Percentiles rank a stretch among this genome's conserved stretches.
Evolutionary conservation across 495 filamentous ascomycete genomes (phyloP).

Genomic region (Echria macrotheca): DNA sequence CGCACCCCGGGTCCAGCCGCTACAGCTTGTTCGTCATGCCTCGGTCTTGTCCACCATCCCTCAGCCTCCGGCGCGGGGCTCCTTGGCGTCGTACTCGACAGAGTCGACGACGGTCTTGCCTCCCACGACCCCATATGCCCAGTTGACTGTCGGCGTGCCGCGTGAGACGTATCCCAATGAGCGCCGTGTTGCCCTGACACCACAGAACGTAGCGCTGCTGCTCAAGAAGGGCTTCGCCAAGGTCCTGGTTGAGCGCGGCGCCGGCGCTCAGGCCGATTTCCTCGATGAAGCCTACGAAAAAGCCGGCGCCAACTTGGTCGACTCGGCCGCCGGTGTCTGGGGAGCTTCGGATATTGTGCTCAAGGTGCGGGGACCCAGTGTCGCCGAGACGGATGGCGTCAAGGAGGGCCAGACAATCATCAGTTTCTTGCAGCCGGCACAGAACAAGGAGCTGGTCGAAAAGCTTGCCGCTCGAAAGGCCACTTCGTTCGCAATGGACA

Average conservation of each 20-base stretch:
- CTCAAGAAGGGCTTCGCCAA: constrained; percentile 73
- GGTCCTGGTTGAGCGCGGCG: constrained; percentile 68
- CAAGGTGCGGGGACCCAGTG: constrained; percentile 68
- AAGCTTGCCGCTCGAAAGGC: constrained; percentile 57
- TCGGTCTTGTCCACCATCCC: constrained; percentile 27
- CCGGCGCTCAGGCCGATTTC: constrained; percentile 68
- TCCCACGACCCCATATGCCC: constrained; percentile 57
- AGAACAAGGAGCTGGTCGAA: constrained; percentile 65
- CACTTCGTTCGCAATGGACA: constrained; percentile 76
- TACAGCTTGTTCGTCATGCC: constrained; percentile 31
- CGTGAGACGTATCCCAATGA: constrained; percentile 66
- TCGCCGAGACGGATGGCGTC: constrained; percentile 56
- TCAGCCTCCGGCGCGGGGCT: not conserved
- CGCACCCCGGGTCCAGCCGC: constrained; percentile 14
- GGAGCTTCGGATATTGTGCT: constrained; percentile 66
- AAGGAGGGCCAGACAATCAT: constrained; percentile 62
- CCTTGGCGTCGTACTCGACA: constrained; percentile 25
- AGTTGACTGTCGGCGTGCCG: constrained; percentile 65
- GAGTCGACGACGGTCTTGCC: constrained; percentile 35
- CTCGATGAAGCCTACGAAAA: constrained; percentile 63
- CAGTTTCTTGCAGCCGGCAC: constrained; percentile 68
- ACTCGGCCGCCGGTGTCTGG: constrained; percentile 54
- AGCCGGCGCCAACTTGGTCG: constrained; percentile 66
- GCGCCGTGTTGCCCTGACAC: constrained; percentile 72
- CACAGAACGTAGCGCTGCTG: constrained; percentile 68